Percentiles rank a stretch among this genome's conserved stretches.
Conservation (phyloP, 306 rosid species). For the Vigna radiata region DNA sequence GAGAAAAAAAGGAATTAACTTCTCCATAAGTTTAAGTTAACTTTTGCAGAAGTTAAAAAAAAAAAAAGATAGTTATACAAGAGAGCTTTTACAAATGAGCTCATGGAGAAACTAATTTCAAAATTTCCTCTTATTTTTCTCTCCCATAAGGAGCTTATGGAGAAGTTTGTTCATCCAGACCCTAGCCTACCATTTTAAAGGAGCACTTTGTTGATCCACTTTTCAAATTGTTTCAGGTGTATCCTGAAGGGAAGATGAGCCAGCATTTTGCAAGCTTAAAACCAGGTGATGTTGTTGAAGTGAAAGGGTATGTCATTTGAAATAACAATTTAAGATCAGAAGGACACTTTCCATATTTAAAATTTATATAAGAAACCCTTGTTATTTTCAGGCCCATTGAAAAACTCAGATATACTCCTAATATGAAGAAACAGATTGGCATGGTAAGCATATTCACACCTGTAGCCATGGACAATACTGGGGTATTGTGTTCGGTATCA, state of each 20-base stretch:
- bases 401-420: conserved; percentile 86
- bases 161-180: no score
- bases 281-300: conserved; percentile 95
- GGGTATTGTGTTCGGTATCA: conserved; percentile 18
- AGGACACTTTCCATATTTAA: conserved; percentile 36
- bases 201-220: conserved; percentile 24
- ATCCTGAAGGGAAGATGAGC: conserved; percentile 98
- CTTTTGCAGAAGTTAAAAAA: no score
- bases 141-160: no score
- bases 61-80: no score
- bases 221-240: conserved; percentile 65
- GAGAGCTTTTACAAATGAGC: no score
- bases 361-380: conserved; percentile 36
- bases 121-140: no score
- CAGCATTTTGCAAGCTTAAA: conserved; percentile 97
- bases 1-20: no score
- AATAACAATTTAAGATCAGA: conserved; percentile 26
- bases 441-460: conserved; percentile 67
- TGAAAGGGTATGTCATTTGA: conserved; percentile 80
- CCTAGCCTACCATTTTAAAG: conserved; percentile 9
- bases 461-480: conserved; percentile 28
- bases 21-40: no score
- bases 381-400: conserved; percentile 85
- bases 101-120: no score
- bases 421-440: conserved; percentile 97